Evolutionary conservation across 768 basidiomycete genomes (phyloP), one percentile per base, ranked within the genome.

Genomic region (Mycena galopus): DNA sequence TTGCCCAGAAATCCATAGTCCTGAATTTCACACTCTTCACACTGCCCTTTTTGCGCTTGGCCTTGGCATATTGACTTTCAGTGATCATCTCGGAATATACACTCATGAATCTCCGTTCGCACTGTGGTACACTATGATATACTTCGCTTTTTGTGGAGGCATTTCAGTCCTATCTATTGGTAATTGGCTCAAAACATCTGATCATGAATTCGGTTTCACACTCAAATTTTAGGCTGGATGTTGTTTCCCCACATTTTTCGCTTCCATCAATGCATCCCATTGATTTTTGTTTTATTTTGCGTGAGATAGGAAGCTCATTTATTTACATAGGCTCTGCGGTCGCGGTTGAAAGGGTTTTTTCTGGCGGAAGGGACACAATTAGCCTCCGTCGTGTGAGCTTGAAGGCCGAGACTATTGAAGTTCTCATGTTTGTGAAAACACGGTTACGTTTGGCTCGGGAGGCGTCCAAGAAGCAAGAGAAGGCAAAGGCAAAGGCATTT

Each of bases 51-150:
- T 60, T 12, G n/a, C 19, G 23, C 35, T 39, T 17, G 35, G 58
- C n/a, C 35, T 59, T 16, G 58, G 58, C 33, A 25, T 39, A 23
- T 59, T 37, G 19, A 39, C n/a, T 39, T 35, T 59, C 35, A 35
- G 58, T 23, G 58, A 59, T 37, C 35, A 14, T 39, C 59, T 60
- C 59, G 59, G 59, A 27, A 27, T 42, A 42, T 60, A 60, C 25
- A 42, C 35, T n/a, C 59, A 60, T 29, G 37, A 60, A 60, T 60
- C 37, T 42, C 37, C 59, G n/a, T 60, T 60, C 25, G 35, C n/a
- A 7, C 59, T 60, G 1, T 39, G 35, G 59, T 60, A 60, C 59
- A 60, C 35, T 42, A 2, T 37, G 59, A 39, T 42, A 25, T 60
- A 60, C 25, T 47, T 47, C 44, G 44, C 21, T n/a, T 47, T 47